phyloP scores from a whole-genome alignment of 2,329 filamentous ascomycete species.

The Penicillium sp. region DNA sequence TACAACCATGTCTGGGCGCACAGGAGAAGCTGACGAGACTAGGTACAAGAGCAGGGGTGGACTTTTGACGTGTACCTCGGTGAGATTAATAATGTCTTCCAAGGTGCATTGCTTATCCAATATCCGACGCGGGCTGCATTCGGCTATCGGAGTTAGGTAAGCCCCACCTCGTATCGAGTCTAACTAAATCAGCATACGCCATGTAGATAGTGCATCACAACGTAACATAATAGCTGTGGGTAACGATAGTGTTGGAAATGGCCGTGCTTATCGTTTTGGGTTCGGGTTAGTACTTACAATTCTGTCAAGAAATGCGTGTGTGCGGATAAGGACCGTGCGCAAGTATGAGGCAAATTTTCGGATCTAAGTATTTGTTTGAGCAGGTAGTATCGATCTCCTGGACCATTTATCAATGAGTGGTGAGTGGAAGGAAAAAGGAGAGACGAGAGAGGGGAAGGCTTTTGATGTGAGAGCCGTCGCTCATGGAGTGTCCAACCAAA shows the following conservation, averaged over 20 bases:
- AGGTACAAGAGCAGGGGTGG: neutral
- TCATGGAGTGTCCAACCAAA: too few relatives aligned
- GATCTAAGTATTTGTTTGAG: too few relatives aligned
- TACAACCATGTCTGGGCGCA: slow-evolving; percentile 2
- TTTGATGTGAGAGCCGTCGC: too few relatives aligned
- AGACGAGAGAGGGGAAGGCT: too few relatives aligned
- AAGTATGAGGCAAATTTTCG: too few relatives aligned
- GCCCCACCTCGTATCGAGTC: neutral
- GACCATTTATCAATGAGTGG: too few relatives aligned
- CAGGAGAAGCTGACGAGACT: neutral
- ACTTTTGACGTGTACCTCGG: neutral
- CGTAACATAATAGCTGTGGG: neutral
- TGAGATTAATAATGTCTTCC: neutral
- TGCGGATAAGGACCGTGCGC: too few relatives aligned
- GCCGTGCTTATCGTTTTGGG: neutral
- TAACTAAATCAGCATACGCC: neutral
- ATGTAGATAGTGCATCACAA: neutral
- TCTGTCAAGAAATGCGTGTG: too few relatives aligned
- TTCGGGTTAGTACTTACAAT: neutral
- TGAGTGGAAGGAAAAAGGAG: too few relatives aligned
- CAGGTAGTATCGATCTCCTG: too few relatives aligned
- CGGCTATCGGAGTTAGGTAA: neutral
- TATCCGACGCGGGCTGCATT: neutral
- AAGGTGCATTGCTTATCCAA: neutral
- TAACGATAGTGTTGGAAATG: neutral